Base-by-base conservation (phyloP, 352 stramenopile species). In the Phytophthora tubulina region DNA sequence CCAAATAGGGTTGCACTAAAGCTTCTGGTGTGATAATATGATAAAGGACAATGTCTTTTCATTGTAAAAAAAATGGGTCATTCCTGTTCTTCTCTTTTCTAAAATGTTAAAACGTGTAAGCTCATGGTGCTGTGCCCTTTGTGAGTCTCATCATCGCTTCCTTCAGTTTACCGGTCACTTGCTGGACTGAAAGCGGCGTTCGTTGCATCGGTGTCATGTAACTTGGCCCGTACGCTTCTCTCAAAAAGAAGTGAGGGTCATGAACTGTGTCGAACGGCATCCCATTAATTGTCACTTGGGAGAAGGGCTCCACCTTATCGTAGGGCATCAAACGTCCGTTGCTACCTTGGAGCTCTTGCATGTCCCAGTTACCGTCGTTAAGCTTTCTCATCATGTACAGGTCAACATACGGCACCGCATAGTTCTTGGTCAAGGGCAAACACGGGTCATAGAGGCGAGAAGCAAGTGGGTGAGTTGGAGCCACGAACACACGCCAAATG, bases 401-500 rank as follows among this genome's bases (percentile, higher is more conserved):
- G 48, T 85, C 78, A 27, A 83, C 63, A 60, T 86, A 86, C 10
- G 78, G 78, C 27, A 74, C 67, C 10, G 56, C 36, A 51, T 61
- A 72, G 33, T 70, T 67, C 41, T 56, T 64, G 8, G 32, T 70
- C 6, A 67, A 52, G 7, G 75, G 59, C 17, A 69, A 32, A 21
- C 52, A 72, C 8, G 75, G 48, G 42, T 86, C 67, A 66, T 86
- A 86, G 15, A 86, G 54, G 5, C 73, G 56, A 17, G 56, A 45
- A 0, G 78, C 78, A 10, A 86, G 62, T 13, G 78, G 78, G 56
- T 84, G 78, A 32, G 70, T 83, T 0, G 78, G 78, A 15, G 75
- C 73, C n/a, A 86, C 65, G 53, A 75, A 86, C 3, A 86, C 75
- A 30, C 78, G 75, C 70, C 65, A 81, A 66, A 86, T 81, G 21